A percentile compares a stretch with the other conserved stretches of the same genome.
Evolutionary conservation across 2,329 filamentous ascomycete species (phyloP).

Genomic region (Raffaelea arxii): DNA sequence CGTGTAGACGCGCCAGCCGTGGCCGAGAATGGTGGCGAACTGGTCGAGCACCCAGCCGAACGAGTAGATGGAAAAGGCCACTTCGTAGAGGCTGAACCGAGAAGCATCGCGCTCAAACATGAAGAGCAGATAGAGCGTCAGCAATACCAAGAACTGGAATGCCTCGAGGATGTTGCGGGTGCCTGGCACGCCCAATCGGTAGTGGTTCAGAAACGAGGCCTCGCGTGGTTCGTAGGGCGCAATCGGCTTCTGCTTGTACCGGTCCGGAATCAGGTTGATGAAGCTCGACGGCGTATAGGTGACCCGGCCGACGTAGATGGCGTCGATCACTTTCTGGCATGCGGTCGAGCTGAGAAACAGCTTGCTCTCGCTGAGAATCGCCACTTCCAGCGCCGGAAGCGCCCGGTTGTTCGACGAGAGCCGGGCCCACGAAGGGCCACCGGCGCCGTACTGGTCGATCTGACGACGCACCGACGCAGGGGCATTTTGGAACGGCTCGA

Average conservation of each 20-base stretch:
- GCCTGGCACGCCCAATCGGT: constrained; percentile 71
- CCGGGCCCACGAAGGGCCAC: no score
- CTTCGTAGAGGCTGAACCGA: constrained; percentile 47
- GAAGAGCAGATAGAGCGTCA: constrained; percentile 59
- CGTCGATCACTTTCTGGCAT: constrained; percentile 73
- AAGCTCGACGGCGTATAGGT: constrained; percentile 76
- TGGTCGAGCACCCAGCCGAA: constrained; percentile 74
- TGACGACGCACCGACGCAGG: constrained; percentile 55
- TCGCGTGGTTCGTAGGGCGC: constrained; percentile 69
- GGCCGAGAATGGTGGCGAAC: constrained; percentile 65
- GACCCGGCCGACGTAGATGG: constrained; percentile 71
- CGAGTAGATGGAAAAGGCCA: constrained; percentile 62
- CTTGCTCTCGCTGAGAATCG: constrained; percentile 75
- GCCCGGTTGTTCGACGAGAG: constrained; percentile 50
- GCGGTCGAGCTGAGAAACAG: constrained; percentile 66
- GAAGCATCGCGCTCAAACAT: constrained; percentile 60
- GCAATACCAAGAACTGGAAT: constrained; percentile 60
- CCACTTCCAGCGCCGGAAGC: constrained; percentile 70
- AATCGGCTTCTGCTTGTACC: constrained; percentile 77
- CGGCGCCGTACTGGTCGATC: constrained; percentile 28
- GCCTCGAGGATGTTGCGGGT: constrained; percentile 69
- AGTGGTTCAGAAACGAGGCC: constrained; percentile 72
- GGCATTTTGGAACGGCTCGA: constrained; percentile 78
- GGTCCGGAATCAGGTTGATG: constrained; percentile 75
- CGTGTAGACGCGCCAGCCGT: constrained; percentile 69